Conservation (phyloP, 2,329 filamentous ascomycete species). For the Xylariaceae sp. region DNA sequence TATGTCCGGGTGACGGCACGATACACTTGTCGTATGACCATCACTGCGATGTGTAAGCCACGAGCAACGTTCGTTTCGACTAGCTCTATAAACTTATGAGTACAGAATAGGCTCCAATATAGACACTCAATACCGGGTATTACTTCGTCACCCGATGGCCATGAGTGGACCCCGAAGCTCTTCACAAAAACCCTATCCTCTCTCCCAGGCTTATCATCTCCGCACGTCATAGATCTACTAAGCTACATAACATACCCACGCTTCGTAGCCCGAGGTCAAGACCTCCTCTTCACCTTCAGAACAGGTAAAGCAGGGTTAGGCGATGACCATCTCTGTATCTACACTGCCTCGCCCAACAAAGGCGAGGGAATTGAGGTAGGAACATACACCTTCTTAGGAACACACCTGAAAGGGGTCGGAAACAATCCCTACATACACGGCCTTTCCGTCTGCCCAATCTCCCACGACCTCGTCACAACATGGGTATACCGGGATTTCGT, state of each 20-base stretch:
- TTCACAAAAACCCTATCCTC: constrained; percentile 37
- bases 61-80: too few species aligned
- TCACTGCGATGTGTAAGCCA: constrained; percentile 40
- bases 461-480: constrained; percentile 39
- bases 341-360: constrained; percentile 29
- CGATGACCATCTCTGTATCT: constrained; percentile 47
- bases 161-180: constrained; percentile 33
- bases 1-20: constrained; percentile 49
- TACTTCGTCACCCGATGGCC: constrained; percentile 31
- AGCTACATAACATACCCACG: constrained; percentile 48
- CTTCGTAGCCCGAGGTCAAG: constrained; percentile 38
- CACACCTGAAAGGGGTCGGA: constrained; percentile 48
- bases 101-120: constrained; percentile 34
- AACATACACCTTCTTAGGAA: constrained; percentile 38
- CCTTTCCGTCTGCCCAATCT: constrained; percentile 33
- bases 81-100: background rate
- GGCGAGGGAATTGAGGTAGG: constrained; percentile 17
- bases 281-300: constrained; percentile 47
- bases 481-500: constrained; percentile 53
- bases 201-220: constrained; percentile 34
- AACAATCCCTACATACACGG: constrained; percentile 54
- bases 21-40: constrained; percentile 54
- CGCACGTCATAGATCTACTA: constrained; percentile 29
- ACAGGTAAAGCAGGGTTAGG: constrained; percentile 50
- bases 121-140: constrained; percentile 35